Conservation (phyloP, 2,329 filamentous ascomycete genomes). For the Didymella keratinophila region DNA sequence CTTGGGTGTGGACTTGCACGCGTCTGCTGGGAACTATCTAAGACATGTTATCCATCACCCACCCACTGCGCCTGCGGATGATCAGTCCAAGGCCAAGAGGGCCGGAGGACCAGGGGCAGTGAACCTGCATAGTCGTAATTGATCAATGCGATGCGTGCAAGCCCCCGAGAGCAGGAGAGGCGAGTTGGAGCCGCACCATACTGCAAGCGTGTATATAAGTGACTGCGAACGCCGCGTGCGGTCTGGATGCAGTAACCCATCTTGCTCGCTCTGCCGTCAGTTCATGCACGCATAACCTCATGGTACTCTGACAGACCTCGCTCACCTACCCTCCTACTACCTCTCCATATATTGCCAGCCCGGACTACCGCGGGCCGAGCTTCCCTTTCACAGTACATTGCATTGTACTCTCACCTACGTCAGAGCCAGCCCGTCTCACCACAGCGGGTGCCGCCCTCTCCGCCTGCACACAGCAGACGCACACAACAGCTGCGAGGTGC, state of each 20-base stretch:
- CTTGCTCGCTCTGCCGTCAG: slow-evolving; percentile 7
- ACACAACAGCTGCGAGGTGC: slow-evolving; percentile 23
- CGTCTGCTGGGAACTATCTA: slow-evolving; percentile 18
- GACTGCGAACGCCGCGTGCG: slow-evolving; percentile 9
- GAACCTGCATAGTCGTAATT: slow-evolving; percentile 20
- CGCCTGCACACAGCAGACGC: slow-evolving; percentile 23
- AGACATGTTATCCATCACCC: slow-evolving; percentile 21
- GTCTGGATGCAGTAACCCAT: slow-evolving; percentile 6
- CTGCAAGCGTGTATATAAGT: slow-evolving; percentile 19
- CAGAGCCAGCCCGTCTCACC: slow-evolving; percentile 29
- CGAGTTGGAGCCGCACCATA: slow-evolving; percentile 20
- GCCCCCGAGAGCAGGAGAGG: slow-evolving; percentile 5
- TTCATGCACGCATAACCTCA: slow-evolving; percentile 12
- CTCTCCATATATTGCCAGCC: neutral
- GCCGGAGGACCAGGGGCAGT: slow-evolving; percentile 17
- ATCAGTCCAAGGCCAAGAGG: slow-evolving; percentile 19
- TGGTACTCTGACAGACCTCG: neutral
- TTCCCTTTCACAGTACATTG: slow-evolving; percentile 21
- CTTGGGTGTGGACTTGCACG: slow-evolving; percentile 15
- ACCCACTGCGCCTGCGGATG: slow-evolving; percentile 23
- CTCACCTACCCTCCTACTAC: neutral
- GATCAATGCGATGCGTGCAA: slow-evolving; percentile 14
- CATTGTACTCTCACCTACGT: slow-evolving; percentile 25
- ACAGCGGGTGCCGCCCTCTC: slow-evolving; percentile 27
- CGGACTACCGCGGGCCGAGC: slow-evolving; percentile 28